Evolutionary conservation across 129 eudicot species (phyloP).

Genomic region (Escallonia rubra): DNA sequence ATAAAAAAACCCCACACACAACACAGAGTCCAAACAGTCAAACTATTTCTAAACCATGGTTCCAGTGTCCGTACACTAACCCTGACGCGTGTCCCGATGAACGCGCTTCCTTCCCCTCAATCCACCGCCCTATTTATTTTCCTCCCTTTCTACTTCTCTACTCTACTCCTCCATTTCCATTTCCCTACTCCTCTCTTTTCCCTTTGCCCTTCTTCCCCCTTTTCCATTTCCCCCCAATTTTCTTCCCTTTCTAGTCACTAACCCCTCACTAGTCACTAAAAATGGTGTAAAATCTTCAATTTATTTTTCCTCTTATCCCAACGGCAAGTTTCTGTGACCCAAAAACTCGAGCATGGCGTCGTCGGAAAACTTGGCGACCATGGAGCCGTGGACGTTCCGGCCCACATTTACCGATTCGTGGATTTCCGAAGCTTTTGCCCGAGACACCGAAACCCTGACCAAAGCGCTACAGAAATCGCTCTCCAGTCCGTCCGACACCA

Average conservation of each 20-base stretch:
- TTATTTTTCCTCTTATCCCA: background rate
- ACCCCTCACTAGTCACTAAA: background rate
- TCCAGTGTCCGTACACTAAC: constrained; percentile 38
- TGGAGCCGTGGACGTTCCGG: constrained; percentile 73
- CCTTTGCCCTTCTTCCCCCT: background rate
- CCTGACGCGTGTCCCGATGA: constrained; percentile 64
- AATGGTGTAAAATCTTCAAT: background rate
- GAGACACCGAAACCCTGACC: constrained; percentile 62
- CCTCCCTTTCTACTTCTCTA: background rate
- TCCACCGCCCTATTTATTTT: constrained; percentile 48
- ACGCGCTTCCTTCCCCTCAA: constrained; percentile 50
- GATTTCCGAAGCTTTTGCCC: constrained; percentile 55
- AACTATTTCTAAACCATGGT: background rate
- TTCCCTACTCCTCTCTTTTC: background rate
- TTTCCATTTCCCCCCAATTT: no score
- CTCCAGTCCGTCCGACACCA: constrained; percentile 9
- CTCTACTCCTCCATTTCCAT: background rate
- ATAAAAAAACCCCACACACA: no score
- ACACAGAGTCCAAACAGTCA: background rate
- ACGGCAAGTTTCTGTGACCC: background rate
- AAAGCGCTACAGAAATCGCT: constrained; percentile 58
- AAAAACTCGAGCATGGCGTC: constrained; percentile 43
- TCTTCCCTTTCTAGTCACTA: background rate
- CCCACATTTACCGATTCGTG: constrained; percentile 47
- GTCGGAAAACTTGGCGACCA: constrained; percentile 42